Percentiles rank a stretch among this genome's conserved stretches.
Evolutionary conservation across 495 filamentous ascomycete genomes (phyloP).

Genomic region (Trichodelitschia bisporula): DNA sequence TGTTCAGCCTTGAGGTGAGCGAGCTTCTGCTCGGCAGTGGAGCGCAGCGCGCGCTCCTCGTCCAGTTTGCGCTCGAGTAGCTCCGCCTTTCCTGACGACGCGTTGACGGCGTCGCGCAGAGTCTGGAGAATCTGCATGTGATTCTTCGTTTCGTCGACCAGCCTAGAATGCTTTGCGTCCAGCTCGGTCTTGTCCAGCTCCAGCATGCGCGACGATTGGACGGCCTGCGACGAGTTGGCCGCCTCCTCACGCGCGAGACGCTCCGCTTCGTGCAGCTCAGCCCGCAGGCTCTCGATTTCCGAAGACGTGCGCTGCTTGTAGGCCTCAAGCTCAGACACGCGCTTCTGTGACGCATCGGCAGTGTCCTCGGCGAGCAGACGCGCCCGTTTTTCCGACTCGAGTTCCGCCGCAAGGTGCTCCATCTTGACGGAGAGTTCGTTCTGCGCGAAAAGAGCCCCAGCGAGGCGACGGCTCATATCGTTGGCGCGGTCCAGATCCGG

Average conservation of each 20-base stretch:
- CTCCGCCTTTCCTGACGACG: conserved; percentile 47
- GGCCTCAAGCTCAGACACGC: conserved; percentile 59
- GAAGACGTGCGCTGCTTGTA: conserved; percentile 56
- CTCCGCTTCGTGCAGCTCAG: conserved; percentile 57
- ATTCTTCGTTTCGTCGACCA: conserved; percentile 37
- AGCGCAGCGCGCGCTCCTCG: conserved; percentile 55
- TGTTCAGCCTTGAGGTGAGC: conserved; percentile 60
- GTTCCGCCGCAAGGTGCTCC: conserved; percentile 37
- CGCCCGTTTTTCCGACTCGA: conserved; percentile 56
- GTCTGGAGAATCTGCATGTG: conserved; percentile 46
- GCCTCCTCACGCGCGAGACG: conserved; percentile 55
- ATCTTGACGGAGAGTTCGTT: conserved; percentile 47
- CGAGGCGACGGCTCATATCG: conserved; percentile 64
- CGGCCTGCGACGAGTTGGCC: conserved; percentile 46
- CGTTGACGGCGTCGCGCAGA: conserved; percentile 53
- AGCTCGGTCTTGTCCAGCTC: conserved; percentile 67
- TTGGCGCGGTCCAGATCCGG: conserved; percentile 35
- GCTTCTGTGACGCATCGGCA: conserved; percentile 52
- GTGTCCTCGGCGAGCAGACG: conserved; percentile 75
- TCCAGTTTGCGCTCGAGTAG: conserved; percentile 62
- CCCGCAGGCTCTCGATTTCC: conserved; percentile 63
- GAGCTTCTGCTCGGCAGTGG: conserved; percentile 57
- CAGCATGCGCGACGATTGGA: conserved; percentile 44
- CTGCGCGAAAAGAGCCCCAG: conserved; percentile 50
- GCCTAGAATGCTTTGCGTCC: conserved; percentile 40